Conservation (phyloP, 2,329 filamentous ascomycete species). For the Corynespora cassiicola region DNA sequence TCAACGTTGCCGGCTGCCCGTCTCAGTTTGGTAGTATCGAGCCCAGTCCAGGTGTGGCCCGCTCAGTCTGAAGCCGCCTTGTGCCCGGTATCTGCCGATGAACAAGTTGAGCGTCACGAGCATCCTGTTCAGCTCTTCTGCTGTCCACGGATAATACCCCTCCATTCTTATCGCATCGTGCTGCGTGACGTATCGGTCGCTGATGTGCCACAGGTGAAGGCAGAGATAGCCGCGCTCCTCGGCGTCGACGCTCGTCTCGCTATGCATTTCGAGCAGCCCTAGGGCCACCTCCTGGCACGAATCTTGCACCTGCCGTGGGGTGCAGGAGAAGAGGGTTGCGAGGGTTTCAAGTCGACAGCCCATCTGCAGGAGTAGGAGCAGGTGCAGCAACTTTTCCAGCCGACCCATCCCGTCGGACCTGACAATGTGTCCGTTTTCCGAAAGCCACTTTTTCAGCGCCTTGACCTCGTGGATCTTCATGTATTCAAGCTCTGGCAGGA, state of each 20-base stretch:
- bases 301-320: conserved; percentile 27
- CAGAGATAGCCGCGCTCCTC: conserved; percentile 17
- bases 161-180: conserved; percentile 10
- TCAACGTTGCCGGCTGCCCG: neutral
- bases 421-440: conserved; percentile 14
- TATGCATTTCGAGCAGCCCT: conserved; percentile 30
- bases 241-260: conserved; percentile 20
- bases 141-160: conserved; percentile 29
- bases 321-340: conserved; percentile 36
- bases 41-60: conserved; percentile 32
- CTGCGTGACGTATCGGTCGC: conserved; percentile 12
- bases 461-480: conserved; percentile 35
- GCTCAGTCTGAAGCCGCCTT: conserved; percentile 27
- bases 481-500: conserved; percentile 26
- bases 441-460: conserved; percentile 26
- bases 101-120: conserved; percentile 35
- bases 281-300: conserved; percentile 34
- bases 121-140: conserved; percentile 25
- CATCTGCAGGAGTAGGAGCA: conserved; percentile 31
- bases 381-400: conserved; percentile 34
- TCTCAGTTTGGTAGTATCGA: conserved; percentile 5
- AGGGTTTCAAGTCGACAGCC: conserved; percentile 33
- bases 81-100: conserved; percentile 36
- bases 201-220: conserved; percentile 29
- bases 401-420: conserved; percentile 24